A percentile compares a stretch with the other conserved stretches of the same genome.
Evolutionary conservation across 208 protist genomes (phyloP).

Genomic region (Porcisia hertigi): DNA sequence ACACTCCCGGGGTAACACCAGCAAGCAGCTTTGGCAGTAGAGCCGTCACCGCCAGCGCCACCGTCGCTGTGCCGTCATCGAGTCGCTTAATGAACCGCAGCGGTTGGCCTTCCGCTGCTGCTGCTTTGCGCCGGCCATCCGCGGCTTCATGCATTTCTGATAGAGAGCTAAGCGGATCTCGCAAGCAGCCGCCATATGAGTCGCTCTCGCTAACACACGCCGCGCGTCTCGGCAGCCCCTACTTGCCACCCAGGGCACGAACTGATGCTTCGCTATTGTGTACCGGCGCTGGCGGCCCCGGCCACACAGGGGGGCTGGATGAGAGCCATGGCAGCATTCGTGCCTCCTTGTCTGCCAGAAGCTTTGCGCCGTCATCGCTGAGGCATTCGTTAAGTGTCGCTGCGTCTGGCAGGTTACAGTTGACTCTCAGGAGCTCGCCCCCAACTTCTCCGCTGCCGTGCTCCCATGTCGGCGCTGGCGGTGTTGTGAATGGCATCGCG

Average conservation of each 20-base stretch:
- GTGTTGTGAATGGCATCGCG: constrained; percentile 4
- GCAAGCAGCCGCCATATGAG: not conserved
- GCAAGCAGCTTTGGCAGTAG: not conserved
- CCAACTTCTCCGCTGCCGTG: constrained; percentile 5
- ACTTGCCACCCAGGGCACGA: not conserved
- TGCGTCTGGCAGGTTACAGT: constrained; percentile 26
- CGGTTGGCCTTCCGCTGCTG: not conserved
- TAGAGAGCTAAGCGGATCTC: not conserved
- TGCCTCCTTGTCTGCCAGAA: constrained; percentile 17
- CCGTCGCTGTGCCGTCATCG: not conserved
- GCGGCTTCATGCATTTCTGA: not conserved
- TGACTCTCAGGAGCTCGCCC: constrained; percentile 32
- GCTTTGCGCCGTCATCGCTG: constrained; percentile 25
- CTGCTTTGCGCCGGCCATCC: not conserved
- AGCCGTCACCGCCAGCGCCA: not conserved
- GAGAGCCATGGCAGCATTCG: constrained; percentile 6
- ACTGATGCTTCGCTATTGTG: not conserved
- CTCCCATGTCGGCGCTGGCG: not conserved
- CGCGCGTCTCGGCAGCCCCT: not conserved
- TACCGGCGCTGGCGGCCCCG: not conserved
- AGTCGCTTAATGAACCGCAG: not conserved
- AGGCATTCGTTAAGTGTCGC: constrained; percentile 29
- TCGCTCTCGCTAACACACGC: not conserved
- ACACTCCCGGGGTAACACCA: not conserved
- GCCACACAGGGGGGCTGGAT: not conserved